Percentiles rank a stretch among this genome's conserved stretches.
phyloP scores from a whole-genome alignment of 768 basidiomycete genomes.

The Termitomyces sp. region DNA sequence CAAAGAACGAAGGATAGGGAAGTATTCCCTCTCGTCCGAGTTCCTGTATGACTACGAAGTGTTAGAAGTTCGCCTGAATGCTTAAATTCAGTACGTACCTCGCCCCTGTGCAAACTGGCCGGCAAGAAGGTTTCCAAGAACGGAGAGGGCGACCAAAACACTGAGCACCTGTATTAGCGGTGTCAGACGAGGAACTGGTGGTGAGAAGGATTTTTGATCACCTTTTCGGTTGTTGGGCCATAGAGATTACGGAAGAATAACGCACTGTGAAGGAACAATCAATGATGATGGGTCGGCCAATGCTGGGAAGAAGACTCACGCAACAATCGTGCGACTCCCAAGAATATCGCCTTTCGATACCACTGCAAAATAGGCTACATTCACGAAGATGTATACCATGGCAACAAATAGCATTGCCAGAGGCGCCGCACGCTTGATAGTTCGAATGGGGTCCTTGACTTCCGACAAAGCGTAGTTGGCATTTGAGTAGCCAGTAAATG shows the following conservation, averaged over 20 bases:
- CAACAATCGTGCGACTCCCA: constrained; percentile 63
- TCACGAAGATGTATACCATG: constrained; percentile 60
- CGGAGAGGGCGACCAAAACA: constrained; percentile 60
- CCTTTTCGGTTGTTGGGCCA: constrained; percentile 59
- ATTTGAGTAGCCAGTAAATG: constrained; percentile 70
- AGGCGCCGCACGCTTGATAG: constrained; percentile 70
- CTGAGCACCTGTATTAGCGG: constrained; percentile 48
- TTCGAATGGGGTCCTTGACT: constrained; percentile 64
- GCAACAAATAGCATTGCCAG: constrained; percentile 61
- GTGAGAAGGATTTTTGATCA: constrained; percentile 23
- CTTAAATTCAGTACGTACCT: constrained; percentile 35
- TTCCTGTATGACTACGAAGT: constrained; percentile 61
- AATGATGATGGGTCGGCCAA: neutral
- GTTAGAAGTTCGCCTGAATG: neutral
- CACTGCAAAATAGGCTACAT: constrained; percentile 73
- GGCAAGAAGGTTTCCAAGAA: constrained; percentile 62
- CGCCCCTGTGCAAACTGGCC: constrained; percentile 66
- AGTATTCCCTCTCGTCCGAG: constrained; percentile 70
- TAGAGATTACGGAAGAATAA: constrained; percentile 76
- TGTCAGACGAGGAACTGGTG: neutral
- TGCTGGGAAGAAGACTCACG: constrained; percentile 39
- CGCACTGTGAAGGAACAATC: constrained; percentile 37
- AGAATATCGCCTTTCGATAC: constrained; percentile 71
- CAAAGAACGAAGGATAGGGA: constrained; percentile 64
- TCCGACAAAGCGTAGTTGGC: constrained; percentile 77